Conservation (phyloP, 768 basidiomycete genomes). For the Gautieria morchelliformis region DNA sequence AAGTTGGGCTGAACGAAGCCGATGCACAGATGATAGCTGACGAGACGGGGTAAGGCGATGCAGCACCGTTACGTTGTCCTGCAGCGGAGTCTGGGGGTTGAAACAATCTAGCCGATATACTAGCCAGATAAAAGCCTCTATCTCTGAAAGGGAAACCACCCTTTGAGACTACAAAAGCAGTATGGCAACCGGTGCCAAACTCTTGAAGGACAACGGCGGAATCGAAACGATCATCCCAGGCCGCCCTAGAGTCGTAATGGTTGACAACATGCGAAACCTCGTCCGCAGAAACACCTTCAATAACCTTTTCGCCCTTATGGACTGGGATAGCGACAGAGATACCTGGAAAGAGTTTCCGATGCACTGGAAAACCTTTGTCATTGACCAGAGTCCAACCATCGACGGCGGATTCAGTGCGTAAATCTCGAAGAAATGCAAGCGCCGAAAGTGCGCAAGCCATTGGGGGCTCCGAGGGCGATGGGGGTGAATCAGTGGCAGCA, state of each 20-base stretch:
- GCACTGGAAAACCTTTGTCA: conserved; percentile 68
- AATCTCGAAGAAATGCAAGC: conserved; percentile 66
- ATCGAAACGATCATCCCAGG: conserved; percentile 84
- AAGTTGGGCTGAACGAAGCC: conserved; percentile 70
- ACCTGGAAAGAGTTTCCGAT: conserved; percentile 65
- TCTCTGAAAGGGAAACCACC: conserved; percentile 87
- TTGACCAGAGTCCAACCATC: conserved; percentile 70
- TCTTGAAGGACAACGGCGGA: conserved; percentile 60
- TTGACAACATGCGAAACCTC: conserved; percentile 71
- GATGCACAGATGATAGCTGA: conserved; percentile 76
- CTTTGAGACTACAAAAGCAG: conserved; percentile 62
- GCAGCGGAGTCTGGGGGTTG: conserved; percentile 13
- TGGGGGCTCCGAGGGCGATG: conserved; percentile 50
- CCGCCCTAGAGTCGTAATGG: conserved; percentile 60
- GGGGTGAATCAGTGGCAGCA: conserved; percentile 26
- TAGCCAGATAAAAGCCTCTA: conserved; percentile 76
- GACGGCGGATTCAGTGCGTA: conserved; percentile 43
- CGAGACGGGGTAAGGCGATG: conserved; percentile 32
- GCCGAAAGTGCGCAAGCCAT: conserved; percentile 80
- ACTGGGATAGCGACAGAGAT: conserved; percentile 77
- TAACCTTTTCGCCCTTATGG: conserved; percentile 81
- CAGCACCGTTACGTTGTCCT: conserved; percentile 27
- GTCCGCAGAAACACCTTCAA: conserved; percentile 89
- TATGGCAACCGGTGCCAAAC: conserved; percentile 66
- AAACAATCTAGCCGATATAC: conserved; percentile 44